phyloP scores from a whole-genome alignment of 768 basidiomycete species.

The Rhodotorula toruloides region DNA sequence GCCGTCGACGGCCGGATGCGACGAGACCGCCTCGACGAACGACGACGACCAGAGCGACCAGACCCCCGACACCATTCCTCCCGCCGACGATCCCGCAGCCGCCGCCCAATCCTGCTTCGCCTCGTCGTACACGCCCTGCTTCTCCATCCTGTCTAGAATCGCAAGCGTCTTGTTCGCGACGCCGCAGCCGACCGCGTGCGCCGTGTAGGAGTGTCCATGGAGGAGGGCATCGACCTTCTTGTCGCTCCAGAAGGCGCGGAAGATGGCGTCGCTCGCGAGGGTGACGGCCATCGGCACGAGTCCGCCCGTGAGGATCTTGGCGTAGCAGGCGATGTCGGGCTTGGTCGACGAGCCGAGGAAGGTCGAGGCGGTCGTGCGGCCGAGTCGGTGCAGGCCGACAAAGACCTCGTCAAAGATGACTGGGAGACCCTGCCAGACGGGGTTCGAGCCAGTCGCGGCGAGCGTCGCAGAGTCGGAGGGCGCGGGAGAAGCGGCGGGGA shows the following conservation, averaged over 20 bases:
- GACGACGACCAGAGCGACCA: slow-evolving; percentile 31
- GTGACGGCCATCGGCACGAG: slow-evolving; percentile 80
- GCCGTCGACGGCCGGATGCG: slow-evolving; percentile 11
- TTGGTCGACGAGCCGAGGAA: slow-evolving; percentile 58
- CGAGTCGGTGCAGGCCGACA: slow-evolving; percentile 81
- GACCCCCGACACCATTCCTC: not conserved
- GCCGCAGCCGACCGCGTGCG: slow-evolving; percentile 85
- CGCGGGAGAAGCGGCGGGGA: slow-evolving; percentile 37
- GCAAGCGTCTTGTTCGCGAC: slow-evolving; percentile 76
- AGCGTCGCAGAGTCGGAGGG: slow-evolving; percentile 39
- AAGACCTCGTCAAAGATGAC: slow-evolving; percentile 97
- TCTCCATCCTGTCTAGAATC: slow-evolving; percentile 56
- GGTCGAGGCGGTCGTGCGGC: slow-evolving; percentile 57
- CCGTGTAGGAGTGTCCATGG: slow-evolving; percentile 94
- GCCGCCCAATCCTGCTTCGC: slow-evolving; percentile 61
- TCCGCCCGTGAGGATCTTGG: slow-evolving; percentile 90
- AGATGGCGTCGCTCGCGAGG: slow-evolving; percentile 71
- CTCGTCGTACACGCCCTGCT: slow-evolving; percentile 56
- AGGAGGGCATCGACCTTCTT: slow-evolving; percentile 78
- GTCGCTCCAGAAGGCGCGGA: slow-evolving; percentile 67
- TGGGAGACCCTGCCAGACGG: slow-evolving; percentile 65
- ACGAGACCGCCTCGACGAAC: slow-evolving; percentile 24
- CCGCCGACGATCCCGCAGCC: not conserved
- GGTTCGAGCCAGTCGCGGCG: slow-evolving; percentile 16
- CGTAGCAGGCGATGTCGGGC: slow-evolving; percentile 87